Percentiles rank a stretch among this genome's conserved stretches.
Conservation (phyloP, 2,329 filamentous ascomycete species). For the Cryphonectria carpinicola region DNA sequence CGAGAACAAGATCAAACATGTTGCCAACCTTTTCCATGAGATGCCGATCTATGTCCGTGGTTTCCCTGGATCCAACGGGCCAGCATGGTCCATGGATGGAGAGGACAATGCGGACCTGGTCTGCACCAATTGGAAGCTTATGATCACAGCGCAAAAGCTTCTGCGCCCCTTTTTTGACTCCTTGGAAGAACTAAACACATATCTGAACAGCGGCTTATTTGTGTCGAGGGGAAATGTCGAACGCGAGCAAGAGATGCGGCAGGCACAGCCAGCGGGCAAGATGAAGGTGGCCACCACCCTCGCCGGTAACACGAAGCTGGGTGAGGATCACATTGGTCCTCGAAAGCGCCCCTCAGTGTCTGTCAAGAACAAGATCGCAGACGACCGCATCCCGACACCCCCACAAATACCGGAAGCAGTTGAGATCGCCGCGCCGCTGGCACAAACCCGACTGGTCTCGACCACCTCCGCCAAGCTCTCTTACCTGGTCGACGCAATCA, state of each 20-base stretch:
- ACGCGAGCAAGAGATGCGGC: conserved; percentile 39
- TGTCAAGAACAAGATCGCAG: conserved; percentile 31
- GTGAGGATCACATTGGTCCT: conserved; percentile 39
- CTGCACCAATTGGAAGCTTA: conserved; percentile 54
- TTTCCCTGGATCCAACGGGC: conserved; percentile 65
- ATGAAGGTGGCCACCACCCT: conserved; percentile 33
- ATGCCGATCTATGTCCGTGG: conserved; percentile 73
- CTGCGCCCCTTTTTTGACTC: conserved; percentile 51
- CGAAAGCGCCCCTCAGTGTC: conserved; percentile 41
- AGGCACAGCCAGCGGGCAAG: conserved; percentile 18
- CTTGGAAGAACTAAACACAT: conserved; percentile 48
- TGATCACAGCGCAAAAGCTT: conserved; percentile 57
- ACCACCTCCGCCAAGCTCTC: conserved; percentile 87
- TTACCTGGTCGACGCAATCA: conserved; percentile 77
- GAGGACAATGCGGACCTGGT: conserved; percentile 51
- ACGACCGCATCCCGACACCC: conserved; percentile 32
- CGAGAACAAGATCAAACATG: conserved; percentile 64
- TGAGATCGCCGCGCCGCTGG: conserved; percentile 53
- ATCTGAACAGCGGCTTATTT: conserved; percentile 52
- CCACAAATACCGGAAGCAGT: conserved; percentile 25
- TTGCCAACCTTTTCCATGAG: conserved; percentile 73
- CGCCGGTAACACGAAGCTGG: conserved; percentile 50
- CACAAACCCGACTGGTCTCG: conserved; percentile 67
- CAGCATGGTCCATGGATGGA: conserved; percentile 70
- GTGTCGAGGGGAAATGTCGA: conserved; percentile 44